phyloP scores from a whole-genome alignment of 1,284 basidiomycete species.

The Fomitopsis schrenkii region DNA sequence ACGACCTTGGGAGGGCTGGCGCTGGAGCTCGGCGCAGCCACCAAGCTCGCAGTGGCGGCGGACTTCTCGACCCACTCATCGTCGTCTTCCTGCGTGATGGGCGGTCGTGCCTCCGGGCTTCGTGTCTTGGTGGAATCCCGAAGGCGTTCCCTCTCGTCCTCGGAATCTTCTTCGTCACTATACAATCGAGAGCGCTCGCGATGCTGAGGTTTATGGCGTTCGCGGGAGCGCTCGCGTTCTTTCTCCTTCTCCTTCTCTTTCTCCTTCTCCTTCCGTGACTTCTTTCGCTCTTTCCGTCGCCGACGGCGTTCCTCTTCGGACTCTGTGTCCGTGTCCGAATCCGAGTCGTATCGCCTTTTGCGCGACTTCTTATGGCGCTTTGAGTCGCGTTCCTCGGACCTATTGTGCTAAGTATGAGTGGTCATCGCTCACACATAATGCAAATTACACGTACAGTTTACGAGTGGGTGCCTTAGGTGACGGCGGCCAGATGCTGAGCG shows the following conservation, averaged over 20 bases:
- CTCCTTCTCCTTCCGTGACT: constrained; percentile 43
- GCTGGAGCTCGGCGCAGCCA: constrained; percentile 10
- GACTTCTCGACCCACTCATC: constrained; percentile 75
- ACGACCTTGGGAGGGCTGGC: constrained; percentile 8
- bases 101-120: constrained; percentile 26
- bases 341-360: constrained; percentile 52
- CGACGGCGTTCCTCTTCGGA: constrained; percentile 61
- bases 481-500: constrained; percentile 77
- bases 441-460: constrained; percentile 43
- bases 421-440: not conserved
- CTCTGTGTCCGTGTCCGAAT: constrained; percentile 43
- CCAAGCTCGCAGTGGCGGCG: constrained; percentile 30
- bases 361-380: constrained; percentile 52
- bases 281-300: constrained; percentile 58
- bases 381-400: constrained; percentile 46
- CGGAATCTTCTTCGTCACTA: constrained; percentile 33
- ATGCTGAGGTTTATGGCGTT: constrained; percentile 26
- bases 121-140: constrained; percentile 25
- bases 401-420: constrained; percentile 19
- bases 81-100: constrained; percentile 39
- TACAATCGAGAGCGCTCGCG: constrained; percentile 26
- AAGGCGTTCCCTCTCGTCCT: constrained; percentile 28
- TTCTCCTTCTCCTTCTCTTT: constrained; percentile 31
- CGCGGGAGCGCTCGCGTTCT: constrained; percentile 34
- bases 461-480: constrained; percentile 72